Evolutionary conservation across 2,329 filamentous ascomycete species (phyloP).

Genomic region (Colletotrichum zoysiae): DNA sequence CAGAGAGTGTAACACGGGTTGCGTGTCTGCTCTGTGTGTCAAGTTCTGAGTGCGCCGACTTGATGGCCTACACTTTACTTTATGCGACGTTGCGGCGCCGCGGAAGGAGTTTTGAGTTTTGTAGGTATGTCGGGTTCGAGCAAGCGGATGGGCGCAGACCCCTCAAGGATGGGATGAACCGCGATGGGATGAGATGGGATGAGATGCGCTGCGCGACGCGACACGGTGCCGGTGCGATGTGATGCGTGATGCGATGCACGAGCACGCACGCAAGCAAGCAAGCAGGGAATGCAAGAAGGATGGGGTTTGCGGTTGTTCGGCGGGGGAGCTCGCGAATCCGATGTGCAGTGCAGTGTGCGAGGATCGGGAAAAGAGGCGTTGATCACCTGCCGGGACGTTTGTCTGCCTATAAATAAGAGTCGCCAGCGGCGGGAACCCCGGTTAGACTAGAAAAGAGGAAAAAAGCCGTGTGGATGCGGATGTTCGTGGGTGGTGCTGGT

Average conservation of each 20-base stretch:
- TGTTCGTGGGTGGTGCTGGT: background rate
- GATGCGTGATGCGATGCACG: background rate
- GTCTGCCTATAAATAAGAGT: background rate
- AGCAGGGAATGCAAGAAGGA: background rate
- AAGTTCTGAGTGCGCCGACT: conserved; percentile 25
- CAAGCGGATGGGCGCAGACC: background rate
- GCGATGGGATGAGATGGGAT: background rate
- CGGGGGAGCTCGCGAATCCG: background rate
- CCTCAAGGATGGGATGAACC: background rate
- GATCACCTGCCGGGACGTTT: background rate
- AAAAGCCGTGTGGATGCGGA: background rate
- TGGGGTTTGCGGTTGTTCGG: background rate
- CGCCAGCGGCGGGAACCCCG: background rate
- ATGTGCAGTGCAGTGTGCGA: background rate
- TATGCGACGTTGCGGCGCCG: background rate
- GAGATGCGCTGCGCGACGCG: background rate
- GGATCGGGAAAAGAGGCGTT: background rate
- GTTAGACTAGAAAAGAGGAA: background rate
- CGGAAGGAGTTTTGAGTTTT: background rate
- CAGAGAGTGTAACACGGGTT: background rate
- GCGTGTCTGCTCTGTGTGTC: background rate
- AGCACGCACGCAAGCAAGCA: background rate
- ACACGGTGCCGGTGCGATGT: background rate
- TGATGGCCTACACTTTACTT: conserved; percentile 24
- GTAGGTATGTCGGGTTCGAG: background rate